Base-by-base conservation (phyloP, 306 rosid species). In the Senna siamea region DNA sequence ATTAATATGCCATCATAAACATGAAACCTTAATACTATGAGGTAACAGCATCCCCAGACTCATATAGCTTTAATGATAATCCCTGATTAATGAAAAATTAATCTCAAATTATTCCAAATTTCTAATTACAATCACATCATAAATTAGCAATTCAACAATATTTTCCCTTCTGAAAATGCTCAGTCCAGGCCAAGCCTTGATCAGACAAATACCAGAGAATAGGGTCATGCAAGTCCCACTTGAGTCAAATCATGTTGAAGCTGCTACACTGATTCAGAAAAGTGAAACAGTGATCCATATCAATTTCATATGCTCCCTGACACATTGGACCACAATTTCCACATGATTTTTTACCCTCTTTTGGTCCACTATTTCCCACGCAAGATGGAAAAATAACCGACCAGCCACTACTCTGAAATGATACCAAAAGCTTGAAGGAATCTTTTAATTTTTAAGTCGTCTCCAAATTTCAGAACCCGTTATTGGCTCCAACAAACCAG, bases 181-280 rank as follows among this genome's bases (percentile, higher is more conserved):
- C 38, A 65, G 64, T 71, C 67, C 56, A 11, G n/a, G 15, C 19
- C 67, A 37, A 22, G 47, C 4, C 51, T 32, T 38, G 5, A 14
- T 63, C 51, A 38, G 69, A 63, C 70, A 79, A 69, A 70, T 75
- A 30, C 47, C 48, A 51, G 35, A 74, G 72, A 52, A 75, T 23
- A 65, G 48, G 59, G 51, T 37, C 14, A 54, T 4, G 62, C 8
- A 71, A 80, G 82, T 72, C 75, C 84, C 80, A 76, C 84, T 48
- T 62, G 72, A 68, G 84, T 84, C 80, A 84, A 77, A 74, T 56
- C 80, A 80, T 11, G 75, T 48, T 66, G 63, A 72, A 48, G 66
- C 23, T 51, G 75, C 80, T 38, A 69, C 75, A 61, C 58, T 75
- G 70, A 61, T 80, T 78, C 70, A 80, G 63, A 73, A 61, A 68